Evolutionary conservation across 1,139 yeast genomes (phyloP), one percentile per base, ranked within the genome.

Genomic region (Zygoascus meyerae): DNA sequence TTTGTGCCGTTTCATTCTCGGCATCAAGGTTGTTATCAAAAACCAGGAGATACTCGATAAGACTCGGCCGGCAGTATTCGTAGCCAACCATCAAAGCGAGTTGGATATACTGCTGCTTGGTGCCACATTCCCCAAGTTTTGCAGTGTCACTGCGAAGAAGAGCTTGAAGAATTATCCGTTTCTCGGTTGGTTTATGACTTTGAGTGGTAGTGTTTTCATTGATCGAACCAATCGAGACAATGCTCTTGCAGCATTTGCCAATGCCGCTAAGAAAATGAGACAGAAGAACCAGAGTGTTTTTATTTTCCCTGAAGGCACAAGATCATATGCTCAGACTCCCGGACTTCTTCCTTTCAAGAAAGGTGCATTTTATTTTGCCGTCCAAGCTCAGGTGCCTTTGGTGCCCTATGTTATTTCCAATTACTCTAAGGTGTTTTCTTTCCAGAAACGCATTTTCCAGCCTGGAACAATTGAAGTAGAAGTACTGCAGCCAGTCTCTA

Each of bases 361-460:
- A 64, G 99, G 99, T 44, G 97, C 97, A 0, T 94, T 94, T 79
- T 96, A 92, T 67, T 75, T 92, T 60, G 98, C 99, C 10, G 84
- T 84, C 52, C 95, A 90, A 66, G 95, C 95, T 2, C 80, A 79
- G 36, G 80, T 92, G 32, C 97, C 97, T 18, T 72, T 92, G 40
- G 79, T 92, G 11, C 98, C 99, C 2, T 73, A 85, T 40, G 95
- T 86, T 8, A 86, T 87, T 6, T 78, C 90, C 38, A 94, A 92
- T 68, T 86, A 95, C 48, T 82, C 95, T 5, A 77, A 78, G 34
- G 66, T 94, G 37, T 78, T 86, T 69, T 77, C 79, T 58, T 70
- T 85, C 42, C 76, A 77, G 54, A 63, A 70, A 34, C 73, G 72
- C 52, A 69, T 72, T 21, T 55, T 62, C 35, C 52, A 75, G 48